Evolutionary conservation across 2,329 filamentous ascomycete species (phyloP).

Genomic region (Aspergillus ibericus): DNA sequence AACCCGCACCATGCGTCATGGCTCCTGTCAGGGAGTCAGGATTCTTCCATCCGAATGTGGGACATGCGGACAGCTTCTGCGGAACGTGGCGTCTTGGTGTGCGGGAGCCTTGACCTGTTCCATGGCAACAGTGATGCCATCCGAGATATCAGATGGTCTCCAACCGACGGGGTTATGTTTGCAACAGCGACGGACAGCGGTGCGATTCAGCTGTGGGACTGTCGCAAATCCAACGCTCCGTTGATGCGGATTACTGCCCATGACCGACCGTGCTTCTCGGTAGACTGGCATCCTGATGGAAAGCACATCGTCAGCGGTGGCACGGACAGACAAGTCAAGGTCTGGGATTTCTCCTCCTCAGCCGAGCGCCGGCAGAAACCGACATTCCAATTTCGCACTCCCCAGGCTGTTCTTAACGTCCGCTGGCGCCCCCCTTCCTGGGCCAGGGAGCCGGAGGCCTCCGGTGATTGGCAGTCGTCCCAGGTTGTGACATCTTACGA

Average conservation of each 20-base stretch:
- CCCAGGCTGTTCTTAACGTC: constrained; percentile 62
- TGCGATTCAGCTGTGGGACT: constrained; percentile 64
- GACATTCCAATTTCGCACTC: constrained; percentile 58
- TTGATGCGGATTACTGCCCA: constrained; percentile 63
- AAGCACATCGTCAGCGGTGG: constrained; percentile 65
- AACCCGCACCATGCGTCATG: constrained; percentile 62
- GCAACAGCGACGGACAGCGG: constrained; percentile 66
- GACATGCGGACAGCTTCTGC: constrained; percentile 58
- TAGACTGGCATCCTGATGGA: constrained; percentile 68
- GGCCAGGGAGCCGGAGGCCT: constrained; percentile 52
- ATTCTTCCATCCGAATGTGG: constrained; percentile 65
- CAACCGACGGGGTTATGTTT: constrained; percentile 62
- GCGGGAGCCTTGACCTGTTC: constrained; percentile 57
- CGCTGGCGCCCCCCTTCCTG: constrained; percentile 63
- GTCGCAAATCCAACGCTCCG: constrained; percentile 56
- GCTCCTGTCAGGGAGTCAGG: constrained; percentile 64
- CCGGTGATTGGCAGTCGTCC: constrained; percentile 59
- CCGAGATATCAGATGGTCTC: constrained; percentile 65
- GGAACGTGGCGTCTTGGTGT: constrained; percentile 51
- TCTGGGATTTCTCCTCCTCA: constrained; percentile 63
- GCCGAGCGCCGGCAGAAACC: constrained; percentile 60
- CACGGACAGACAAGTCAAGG: constrained; percentile 61
- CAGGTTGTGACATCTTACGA: constrained; percentile 65
- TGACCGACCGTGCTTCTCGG: constrained; percentile 59
- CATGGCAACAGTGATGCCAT: constrained; percentile 61